Evolutionary conservation across 345 rosid species (phyloP).

Genomic region (Syzygium aromaticum): DNA sequence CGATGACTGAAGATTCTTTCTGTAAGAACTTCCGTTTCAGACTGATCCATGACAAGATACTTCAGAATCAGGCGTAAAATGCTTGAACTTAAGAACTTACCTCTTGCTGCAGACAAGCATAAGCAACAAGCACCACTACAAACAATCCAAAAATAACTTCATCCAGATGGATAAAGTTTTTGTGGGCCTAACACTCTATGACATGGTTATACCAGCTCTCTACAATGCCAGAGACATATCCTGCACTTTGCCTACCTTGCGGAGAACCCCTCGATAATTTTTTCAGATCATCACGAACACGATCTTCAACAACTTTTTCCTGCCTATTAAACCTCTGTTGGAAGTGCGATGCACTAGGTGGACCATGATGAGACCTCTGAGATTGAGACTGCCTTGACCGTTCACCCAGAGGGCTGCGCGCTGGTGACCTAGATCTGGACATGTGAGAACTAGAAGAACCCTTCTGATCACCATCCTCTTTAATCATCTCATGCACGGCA

Average conservation of each 20-base stretch:
- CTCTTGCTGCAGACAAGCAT: slow-evolving; percentile 76
- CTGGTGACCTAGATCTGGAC: slow-evolving; percentile 91
- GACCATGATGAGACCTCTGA: slow-evolving; percentile 42
- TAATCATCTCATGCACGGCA: slow-evolving; percentile 81
- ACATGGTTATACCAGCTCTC: slow-evolving; percentile 49
- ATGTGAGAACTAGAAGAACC: slow-evolving; percentile 52
- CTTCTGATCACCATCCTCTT: slow-evolving; percentile 60
- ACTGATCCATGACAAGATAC: slow-evolving; percentile 42
- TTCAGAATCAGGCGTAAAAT: slow-evolving; percentile 50
- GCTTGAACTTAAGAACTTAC: slow-evolving; percentile 89
- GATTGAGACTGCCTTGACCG: slow-evolving; percentile 59
- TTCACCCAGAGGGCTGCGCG: slow-evolving; percentile 49
- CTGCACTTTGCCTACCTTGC: slow-evolving; percentile 97
- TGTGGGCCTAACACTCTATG: slow-evolving; percentile 27
- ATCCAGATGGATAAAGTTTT: slow-evolving; percentile 1
- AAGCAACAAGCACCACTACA: slow-evolving; percentile 31
- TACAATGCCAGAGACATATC: slow-evolving; percentile 54
- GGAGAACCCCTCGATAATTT: slow-evolving; percentile 77
- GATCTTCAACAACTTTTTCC: slow-evolving; percentile 61
- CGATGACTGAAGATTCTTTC: slow-evolving; percentile 34
- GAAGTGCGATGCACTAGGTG: slow-evolving; percentile 56
- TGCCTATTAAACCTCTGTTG: slow-evolving; percentile 62
- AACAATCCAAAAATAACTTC: slow-evolving; percentile 9
- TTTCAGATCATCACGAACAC: slow-evolving; percentile 58
- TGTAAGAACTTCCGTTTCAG: slow-evolving; percentile 39